Percentiles rank a stretch among this genome's conserved stretches.
Evolutionary conservation across 345 rosid species (phyloP).

Genomic region (Pugionium cornutum): DNA sequence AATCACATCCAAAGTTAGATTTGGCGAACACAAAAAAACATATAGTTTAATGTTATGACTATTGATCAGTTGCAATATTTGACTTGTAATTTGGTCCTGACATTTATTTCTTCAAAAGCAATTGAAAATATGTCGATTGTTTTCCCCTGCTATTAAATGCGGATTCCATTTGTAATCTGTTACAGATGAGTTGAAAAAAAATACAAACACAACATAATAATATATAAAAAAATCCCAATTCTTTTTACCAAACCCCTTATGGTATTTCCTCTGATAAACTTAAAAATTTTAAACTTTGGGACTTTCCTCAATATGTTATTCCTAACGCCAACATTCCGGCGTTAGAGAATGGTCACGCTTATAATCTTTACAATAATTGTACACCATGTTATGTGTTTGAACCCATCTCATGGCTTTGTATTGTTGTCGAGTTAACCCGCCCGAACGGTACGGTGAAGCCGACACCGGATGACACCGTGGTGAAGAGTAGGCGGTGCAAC

Average conservation of each 20-base stretch:
- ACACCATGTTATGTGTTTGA: constrained; percentile 63
- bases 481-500: constrained; percentile 76
- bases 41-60: too few relatives aligned
- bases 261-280: constrained; percentile 6
- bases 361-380: constrained; percentile 74
- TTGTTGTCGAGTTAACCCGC: constrained; percentile 68
- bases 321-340: constrained; percentile 70
- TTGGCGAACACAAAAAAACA: too few relatives aligned
- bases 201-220: constrained; percentile 13
- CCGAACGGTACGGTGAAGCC: constrained; percentile 70
- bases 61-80: constrained; percentile 9
- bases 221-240: constrained; percentile 22
- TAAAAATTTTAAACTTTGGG: constrained; percentile 8
- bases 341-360: constrained; percentile 82
- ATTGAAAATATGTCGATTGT: constrained; percentile 12
- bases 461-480: constrained; percentile 62
- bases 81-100: constrained; percentile 16
- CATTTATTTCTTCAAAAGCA: constrained; percentile 4
- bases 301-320: background rate
- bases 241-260: background rate
- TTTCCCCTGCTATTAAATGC: constrained; percentile 1
- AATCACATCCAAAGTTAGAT: too few relatives aligned
- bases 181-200: too few relatives aligned
- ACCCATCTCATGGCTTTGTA: constrained; percentile 76
- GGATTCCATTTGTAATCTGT: background rate